Percentiles rank a stretch among this genome's conserved stretches.
phyloP scores from a whole-genome alignment of 495 filamentous ascomycete species.

The Xylaria palmicola region DNA sequence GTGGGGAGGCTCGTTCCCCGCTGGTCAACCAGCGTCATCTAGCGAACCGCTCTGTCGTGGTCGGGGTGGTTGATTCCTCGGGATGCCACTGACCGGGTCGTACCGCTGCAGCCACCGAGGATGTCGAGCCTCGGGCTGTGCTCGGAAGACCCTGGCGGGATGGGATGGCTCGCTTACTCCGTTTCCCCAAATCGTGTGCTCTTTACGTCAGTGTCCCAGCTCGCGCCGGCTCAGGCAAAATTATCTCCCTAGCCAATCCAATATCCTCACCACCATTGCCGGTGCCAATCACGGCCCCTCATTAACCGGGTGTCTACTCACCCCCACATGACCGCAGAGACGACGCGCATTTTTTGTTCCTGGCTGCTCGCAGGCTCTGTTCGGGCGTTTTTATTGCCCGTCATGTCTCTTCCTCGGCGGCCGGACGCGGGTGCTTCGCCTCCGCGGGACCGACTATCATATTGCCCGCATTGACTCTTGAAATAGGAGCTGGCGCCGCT shows the following conservation, averaged over 20 bases:
- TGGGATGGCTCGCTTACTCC: no score
- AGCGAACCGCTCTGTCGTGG: no score
- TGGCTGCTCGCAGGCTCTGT: not conserved
- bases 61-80: no score
- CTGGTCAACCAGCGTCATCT: not conserved
- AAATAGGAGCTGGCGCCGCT: not conserved
- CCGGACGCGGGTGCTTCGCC: not conserved
- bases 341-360: constrained; percentile 2
- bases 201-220: no score
- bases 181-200: not conserved
- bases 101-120: no score
- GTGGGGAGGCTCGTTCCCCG: not conserved
- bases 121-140: no score
- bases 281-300: constrained; percentile 27
- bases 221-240: constrained; percentile 23
- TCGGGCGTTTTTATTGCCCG: constrained; percentile 15
- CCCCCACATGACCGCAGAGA: constrained; percentile 22
- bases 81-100: no score
- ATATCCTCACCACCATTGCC: constrained; percentile 23
- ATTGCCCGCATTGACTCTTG: not conserved
- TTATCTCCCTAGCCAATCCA: constrained; percentile 24
- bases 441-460: not conserved
- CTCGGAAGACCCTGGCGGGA: no score
- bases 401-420: not conserved
- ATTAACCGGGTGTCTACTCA: constrained; percentile 30